Evolutionary conservation across 305 asterid species (phyloP).

Genomic region (Fraxinus nigra): DNA sequence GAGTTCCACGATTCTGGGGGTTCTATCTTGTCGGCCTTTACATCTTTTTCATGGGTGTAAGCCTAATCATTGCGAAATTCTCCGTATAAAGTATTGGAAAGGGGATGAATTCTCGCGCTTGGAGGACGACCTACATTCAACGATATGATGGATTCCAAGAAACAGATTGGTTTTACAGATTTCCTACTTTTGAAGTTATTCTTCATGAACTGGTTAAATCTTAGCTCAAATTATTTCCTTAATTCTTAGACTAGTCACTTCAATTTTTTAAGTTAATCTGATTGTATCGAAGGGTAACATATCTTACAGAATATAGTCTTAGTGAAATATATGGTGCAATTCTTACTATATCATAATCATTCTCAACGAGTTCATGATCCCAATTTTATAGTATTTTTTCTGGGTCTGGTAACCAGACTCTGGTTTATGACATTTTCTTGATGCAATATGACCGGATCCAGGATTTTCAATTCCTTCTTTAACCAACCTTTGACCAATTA

Average conservation of each 20-base stretch:
- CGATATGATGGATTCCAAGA: neutral
- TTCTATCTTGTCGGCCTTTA: conserved; percentile 89
- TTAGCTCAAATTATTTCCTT: neutral
- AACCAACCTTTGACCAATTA: neutral
- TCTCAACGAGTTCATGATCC: too few relatives aligned
- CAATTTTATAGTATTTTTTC: neutral
- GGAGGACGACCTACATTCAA: neutral
- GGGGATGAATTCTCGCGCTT: neutral
- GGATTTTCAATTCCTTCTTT: neutral
- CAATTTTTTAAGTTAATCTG: neutral
- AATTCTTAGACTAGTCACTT: neutral
- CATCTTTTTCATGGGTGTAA: conserved; percentile 56
- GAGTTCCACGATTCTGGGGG: conserved; percentile 97
- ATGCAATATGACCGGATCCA: neutral
- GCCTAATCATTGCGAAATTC: conserved; percentile 65
- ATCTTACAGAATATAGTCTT: neutral
- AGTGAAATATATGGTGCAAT: neutral
- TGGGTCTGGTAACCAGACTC: neutral
- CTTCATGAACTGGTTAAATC: neutral
- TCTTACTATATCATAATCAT: neutral
- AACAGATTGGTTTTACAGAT: neutral
- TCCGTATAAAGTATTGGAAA: conserved; percentile 35
- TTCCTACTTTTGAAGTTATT: neutral
- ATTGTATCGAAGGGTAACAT: neutral
- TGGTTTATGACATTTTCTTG: neutral